Base-by-base conservation (phyloP, 225 moss, liverwort and hornwort genomes). In the Polytrichum formosum region DNA sequence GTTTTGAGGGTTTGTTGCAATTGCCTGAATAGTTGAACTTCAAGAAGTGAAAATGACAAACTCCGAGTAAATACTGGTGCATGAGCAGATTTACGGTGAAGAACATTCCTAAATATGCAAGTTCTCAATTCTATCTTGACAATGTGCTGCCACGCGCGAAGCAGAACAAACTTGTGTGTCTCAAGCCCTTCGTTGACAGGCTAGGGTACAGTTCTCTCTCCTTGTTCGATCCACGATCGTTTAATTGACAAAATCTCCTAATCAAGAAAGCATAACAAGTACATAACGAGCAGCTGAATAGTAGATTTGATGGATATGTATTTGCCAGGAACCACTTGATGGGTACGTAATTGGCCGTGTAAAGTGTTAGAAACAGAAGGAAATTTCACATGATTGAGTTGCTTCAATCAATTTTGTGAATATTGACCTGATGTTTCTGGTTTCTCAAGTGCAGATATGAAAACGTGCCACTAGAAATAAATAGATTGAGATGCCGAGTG, bases 131-230 rank as follows among this genome's bases (percentile, higher is more conserved):
- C 67, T 90, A 87, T 60, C 25, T 84, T 13, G 72, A 90, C 68
- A 82, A 75, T 56, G 78, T 90, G 69, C 87, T 90, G 54, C 90
- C 90, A 2, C 74, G 56, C 56, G 74, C 84, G 69, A 87, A 83
- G 67, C 74, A 87, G 67, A 84, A 84, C 56, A 80, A 71, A 67
- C 79, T 90, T 61, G 79, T 87, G 74, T 80, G 80, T 35, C 67
- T 90, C 59, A 90, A 90, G 77, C 87, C 90, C 70, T 87, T 87
- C 55, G 87, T 87, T 31, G 82, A 90, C 68, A 82, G 90, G 55
- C 87, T 90, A 21, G 90, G 87, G 87, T 90, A 84, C 22, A 28
- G 46, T 46, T 46, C 13, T 16, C 46, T 46, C 13, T 46, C 46
- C 46, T 46, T 46, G 46, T 46, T 46, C 13, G 46, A 46, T 4